Evolutionary conservation across 768 basidiomycete genomes (phyloP).

Genomic region (Pleurotus eryngii): DNA sequence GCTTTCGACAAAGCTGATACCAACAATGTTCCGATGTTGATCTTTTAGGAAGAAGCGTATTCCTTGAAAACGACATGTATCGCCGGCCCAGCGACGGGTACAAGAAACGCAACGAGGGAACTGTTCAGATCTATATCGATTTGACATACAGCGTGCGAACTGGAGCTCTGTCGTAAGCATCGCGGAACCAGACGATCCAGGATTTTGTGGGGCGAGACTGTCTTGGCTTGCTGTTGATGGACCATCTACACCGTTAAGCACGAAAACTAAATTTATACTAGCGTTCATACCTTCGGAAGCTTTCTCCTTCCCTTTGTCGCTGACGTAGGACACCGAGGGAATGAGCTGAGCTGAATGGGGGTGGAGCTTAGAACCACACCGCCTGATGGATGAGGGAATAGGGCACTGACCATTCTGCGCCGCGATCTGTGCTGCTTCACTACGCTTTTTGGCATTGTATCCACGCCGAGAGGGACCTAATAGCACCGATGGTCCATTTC

Average conservation of each 20-base stretch:
- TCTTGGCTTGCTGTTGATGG: slow-evolving; percentile 1
- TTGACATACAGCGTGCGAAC: slow-evolving; percentile 82
- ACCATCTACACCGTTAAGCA: slow-evolving; percentile 1
- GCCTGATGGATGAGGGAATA: background rate
- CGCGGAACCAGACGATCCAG: slow-evolving; percentile 20
- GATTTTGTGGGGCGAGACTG: slow-evolving; percentile 11
- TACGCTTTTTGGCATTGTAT: slow-evolving; percentile 70
- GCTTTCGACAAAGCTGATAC: slow-evolving; percentile 67
- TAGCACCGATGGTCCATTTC: background rate
- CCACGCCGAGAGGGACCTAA: slow-evolving; percentile 57
- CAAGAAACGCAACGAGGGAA: slow-evolving; percentile 83
- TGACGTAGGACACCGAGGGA: slow-evolving; percentile 42
- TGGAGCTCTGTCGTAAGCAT: slow-evolving; percentile 65
- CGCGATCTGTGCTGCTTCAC: slow-evolving; percentile 61
- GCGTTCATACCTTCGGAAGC: slow-evolving; percentile 32
- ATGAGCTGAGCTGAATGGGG: slow-evolving; percentile 38
- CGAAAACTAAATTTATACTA: background rate
- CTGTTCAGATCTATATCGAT: slow-evolving; percentile 64
- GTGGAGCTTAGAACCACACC: slow-evolving; percentile 5
- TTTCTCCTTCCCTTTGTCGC: slow-evolving; percentile 46
- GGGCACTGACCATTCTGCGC: slow-evolving; percentile 25
- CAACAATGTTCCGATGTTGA: slow-evolving; percentile 51
- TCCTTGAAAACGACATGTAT: slow-evolving; percentile 85
- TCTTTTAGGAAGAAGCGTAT: slow-evolving; percentile 77
- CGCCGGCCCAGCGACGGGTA: slow-evolving; percentile 83